phyloP scores from a whole-genome alignment of 2,329 filamentous ascomycete species.

The Magnaporthiopsis incrustans region DNA sequence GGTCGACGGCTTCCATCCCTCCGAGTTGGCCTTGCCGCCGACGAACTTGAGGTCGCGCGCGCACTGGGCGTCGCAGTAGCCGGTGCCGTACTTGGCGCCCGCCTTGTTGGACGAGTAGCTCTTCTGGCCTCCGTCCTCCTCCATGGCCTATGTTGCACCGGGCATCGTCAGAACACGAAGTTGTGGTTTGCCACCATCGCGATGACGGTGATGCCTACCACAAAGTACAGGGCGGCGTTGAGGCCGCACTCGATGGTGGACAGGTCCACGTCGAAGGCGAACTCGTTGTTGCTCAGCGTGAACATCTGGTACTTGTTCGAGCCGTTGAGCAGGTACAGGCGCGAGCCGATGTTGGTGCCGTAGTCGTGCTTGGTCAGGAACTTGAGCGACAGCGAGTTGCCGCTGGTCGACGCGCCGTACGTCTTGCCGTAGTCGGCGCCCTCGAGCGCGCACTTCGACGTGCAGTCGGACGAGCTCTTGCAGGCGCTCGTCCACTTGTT shows the following conservation, averaged over 20 bases:
- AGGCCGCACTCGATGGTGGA: conserved; percentile 55
- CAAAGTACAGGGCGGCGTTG: conserved; percentile 31
- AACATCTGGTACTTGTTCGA: conserved; percentile 35
- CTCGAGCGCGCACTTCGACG: conserved; percentile 21
- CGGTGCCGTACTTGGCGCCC: conserved; percentile 45
- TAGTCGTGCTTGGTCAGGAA: conserved; percentile 38
- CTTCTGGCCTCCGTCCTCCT: conserved; percentile 38
- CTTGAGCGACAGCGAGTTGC: conserved; percentile 35
- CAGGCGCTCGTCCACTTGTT: conserved; percentile 20
- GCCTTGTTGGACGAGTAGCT: conserved; percentile 36
- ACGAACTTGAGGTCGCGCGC: conserved; percentile 40
- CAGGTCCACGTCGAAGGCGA: conserved; percentile 58
- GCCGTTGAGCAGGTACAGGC: conserved; percentile 24
- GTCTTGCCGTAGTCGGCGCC: conserved; percentile 32
- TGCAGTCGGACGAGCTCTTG: conserved; percentile 23
- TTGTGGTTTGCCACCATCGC: no score
- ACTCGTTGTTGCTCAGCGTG: conserved; percentile 51
- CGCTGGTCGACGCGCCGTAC: conserved; percentile 34
- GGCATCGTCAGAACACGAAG: neutral
- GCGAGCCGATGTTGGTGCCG: conserved; percentile 28
- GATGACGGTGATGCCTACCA: neutral
- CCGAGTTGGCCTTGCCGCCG: conserved; percentile 32
- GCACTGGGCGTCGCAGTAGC: conserved; percentile 41
- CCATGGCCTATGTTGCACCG: conserved; percentile 31
- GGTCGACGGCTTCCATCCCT: conserved; percentile 35